Percentiles rank a stretch among this genome's conserved stretches.
Evolutionary conservation across 2,329 filamentous ascomycete species (phyloP).

Genomic region (Paecilomyces variotii): DNA sequence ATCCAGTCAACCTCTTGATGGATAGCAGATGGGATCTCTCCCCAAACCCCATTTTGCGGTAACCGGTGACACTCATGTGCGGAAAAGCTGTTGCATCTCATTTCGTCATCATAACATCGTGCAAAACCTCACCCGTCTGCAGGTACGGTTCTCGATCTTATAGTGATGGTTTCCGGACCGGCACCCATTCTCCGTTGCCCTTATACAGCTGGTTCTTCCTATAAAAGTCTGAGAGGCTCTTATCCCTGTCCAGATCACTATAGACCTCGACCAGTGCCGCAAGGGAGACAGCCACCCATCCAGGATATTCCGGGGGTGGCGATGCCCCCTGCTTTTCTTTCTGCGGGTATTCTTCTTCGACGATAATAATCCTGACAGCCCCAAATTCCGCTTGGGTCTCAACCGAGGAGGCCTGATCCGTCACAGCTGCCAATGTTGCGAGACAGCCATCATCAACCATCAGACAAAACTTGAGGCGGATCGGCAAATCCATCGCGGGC

Average conservation of each 20-base stretch:
- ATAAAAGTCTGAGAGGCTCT: conserved; percentile 16
- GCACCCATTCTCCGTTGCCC: conserved; percentile 16
- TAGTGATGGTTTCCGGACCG: background rate
- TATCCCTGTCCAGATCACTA: conserved; percentile 16
- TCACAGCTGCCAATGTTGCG: conserved; percentile 8
- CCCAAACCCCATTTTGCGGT: too few relatives aligned
- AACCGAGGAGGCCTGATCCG: conserved; percentile 8
- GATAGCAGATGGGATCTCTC: background rate
- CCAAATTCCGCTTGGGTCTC: conserved; percentile 8
- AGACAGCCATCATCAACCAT: conserved; percentile 19
- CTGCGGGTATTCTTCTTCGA: conserved; percentile 24
- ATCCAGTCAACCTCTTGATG: background rate
- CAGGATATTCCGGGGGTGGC: conserved; percentile 11
- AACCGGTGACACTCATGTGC: too few relatives aligned
- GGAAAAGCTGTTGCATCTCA: background rate
- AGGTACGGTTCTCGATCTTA: background rate
- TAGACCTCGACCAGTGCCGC: conserved; percentile 19
- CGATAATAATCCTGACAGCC: conserved; percentile 16
- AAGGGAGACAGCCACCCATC: conserved; percentile 18
- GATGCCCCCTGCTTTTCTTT: conserved; percentile 9
- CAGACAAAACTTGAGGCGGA: conserved; percentile 17
- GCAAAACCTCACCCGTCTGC: background rate
- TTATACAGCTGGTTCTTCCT: conserved; percentile 14
- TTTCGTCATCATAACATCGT: background rate
- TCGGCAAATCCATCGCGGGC: conserved; percentile 18